Conservation (phyloP, 73 alveolate genomes). For the Effrenium voratum region DNA sequence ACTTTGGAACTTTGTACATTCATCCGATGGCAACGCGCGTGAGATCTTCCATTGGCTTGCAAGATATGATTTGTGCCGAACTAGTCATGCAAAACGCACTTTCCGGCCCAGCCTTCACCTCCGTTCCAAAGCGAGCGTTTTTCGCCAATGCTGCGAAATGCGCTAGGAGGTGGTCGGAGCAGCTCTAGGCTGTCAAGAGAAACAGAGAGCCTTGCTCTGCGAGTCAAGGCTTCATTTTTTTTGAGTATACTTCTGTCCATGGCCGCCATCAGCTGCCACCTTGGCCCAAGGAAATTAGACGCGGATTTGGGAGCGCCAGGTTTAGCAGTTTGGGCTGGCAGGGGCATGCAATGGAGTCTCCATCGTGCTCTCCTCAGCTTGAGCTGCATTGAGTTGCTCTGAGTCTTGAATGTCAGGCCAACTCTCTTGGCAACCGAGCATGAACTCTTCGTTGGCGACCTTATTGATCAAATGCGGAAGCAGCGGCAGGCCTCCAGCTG, state of each 20-base stretch:
- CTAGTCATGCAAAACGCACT: too few relatives aligned
- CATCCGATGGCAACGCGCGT: too few relatives aligned
- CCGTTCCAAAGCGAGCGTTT: conserved; percentile 83
- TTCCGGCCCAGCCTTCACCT: conserved; percentile 35
- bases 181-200: background rate
- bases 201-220: too few relatives aligned
- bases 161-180: conserved; percentile 17
- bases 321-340: background rate
- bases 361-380: conserved; percentile 19
- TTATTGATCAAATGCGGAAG: conserved; percentile 50
- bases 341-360: conserved; percentile 1
- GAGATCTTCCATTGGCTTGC: too few relatives aligned
- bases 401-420: background rate
- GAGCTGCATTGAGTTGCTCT: background rate
- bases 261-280: too few relatives aligned
- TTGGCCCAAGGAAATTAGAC: too few relatives aligned
- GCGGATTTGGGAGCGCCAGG: background rate
- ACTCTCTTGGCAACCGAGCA: conserved; percentile 65
- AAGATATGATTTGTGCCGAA: too few relatives aligned
- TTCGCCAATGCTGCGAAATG: conserved; percentile 92
- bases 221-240: too few relatives aligned
- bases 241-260: too few relatives aligned
- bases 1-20: too few relatives aligned
- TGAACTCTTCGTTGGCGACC: conserved; percentile 49
- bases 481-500: background rate